Conservation (phyloP, 176 grass and related monocot species). For the Musa schizocarpa region DNA sequence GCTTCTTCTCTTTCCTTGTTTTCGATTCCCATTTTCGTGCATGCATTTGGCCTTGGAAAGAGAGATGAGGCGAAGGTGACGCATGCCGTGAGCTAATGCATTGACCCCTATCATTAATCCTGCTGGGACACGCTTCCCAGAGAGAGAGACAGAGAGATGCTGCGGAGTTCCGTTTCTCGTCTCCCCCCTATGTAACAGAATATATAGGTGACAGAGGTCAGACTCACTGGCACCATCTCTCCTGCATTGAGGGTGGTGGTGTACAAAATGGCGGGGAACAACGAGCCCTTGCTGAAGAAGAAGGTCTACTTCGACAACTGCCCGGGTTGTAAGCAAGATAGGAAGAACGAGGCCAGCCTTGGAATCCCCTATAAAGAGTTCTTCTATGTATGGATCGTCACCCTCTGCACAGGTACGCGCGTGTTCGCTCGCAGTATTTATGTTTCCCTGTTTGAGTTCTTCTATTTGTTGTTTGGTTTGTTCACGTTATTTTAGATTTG, state of each 20-base stretch:
- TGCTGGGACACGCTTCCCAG: too few species aligned
- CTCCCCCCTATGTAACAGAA: too few species aligned
- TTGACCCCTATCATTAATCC: neutral
- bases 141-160: too few species aligned
- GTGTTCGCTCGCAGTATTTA: too few species aligned
- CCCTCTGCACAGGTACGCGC: slow-evolving; percentile 45
- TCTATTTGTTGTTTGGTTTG: too few species aligned
- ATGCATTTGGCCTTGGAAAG: neutral
- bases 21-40: too few species aligned
- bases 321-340: slow-evolving; percentile 36
- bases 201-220: too few species aligned
- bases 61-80: neutral
- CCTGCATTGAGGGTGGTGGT: neutral
- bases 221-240: too few species aligned
- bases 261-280: slow-evolving; percentile 1
- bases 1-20: too few species aligned
- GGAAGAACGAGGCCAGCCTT: slow-evolving; percentile 18
- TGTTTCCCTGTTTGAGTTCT: too few species aligned
- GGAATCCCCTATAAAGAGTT: slow-evolving; percentile 41
- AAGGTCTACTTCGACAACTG: slow-evolving; percentile 44
- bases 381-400: slow-evolving; percentile 51
- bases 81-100: neutral
- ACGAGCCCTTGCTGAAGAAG: slow-evolving; percentile 34
- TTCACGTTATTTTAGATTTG: too few species aligned
- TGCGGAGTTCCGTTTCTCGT: too few species aligned